Base-by-base conservation (phyloP, 2,329 filamentous ascomycete genomes). In the Fusarium nygamai region DNA sequence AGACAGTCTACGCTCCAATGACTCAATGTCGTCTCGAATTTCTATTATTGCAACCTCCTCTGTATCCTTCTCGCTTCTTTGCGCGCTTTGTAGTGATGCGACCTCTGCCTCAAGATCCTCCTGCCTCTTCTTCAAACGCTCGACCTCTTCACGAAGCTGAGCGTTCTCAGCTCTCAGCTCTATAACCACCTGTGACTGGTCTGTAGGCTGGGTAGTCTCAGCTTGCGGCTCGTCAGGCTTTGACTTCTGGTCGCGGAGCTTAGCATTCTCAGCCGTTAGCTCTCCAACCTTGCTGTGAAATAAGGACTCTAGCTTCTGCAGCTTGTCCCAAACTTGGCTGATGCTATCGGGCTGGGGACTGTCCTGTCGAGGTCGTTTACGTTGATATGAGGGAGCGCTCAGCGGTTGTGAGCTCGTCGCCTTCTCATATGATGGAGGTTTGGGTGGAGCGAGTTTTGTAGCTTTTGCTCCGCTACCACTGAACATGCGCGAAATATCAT, bases 401-500 rank as follows among this genome's bases (percentile, higher is more conserved):
- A n/a, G 57, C 8, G 19, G 39, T 19, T 34, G 57, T n/a, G 38
- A 43, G 24, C 38, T n/a, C 9, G 27, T 43, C 19, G 27, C 56
- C 31, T 64, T 41, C 11, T 51, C 43, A 10, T 61, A 61, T 16
- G 58, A 50, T 16, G 58, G 58, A 24, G 58, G 58, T 17, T 47
- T 58, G 31, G 39, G 39, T 29, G 34, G 20, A 5, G 41, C 6
- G n/a, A 36, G 27, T 10, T 24, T 24, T 27, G 38, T 13, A 20
- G 36, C 20, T 19, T 67, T 67, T 14, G 64, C 64, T 19, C 64
- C 61, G 9, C 41, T 46, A 19, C 64, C 64, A 44, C 62, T 24
- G 34, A 51, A 67, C 64, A 67, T 66, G 16, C 64, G 63, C 8
- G 61, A 27, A 12, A 67, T 50, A 20, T 66, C 64, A 41, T 66